Base-by-base conservation (phyloP, 495 filamentous ascomycete species). In the Penicillium daleae region DNA sequence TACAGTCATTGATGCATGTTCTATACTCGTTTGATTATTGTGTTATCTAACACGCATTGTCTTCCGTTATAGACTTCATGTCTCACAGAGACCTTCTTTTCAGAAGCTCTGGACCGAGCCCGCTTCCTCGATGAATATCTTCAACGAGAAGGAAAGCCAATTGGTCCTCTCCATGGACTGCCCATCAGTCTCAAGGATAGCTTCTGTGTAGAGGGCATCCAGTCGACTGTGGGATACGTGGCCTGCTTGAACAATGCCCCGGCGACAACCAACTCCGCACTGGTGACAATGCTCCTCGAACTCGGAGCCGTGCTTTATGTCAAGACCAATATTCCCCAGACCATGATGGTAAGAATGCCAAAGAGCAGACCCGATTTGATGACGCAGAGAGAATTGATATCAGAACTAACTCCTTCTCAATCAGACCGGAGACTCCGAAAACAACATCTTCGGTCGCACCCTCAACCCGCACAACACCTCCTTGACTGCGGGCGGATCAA, bases 101-200 rank as follows among this genome's bases (percentile, higher is more conserved):
- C 70, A 0, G 51, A 67, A 8, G 80, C 78, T 0, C 56, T 81
- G 0, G 69, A 72, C 17, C 66, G 76, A 19, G 79, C 79, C 1
- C 67, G 69, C 6, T 69, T 71, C 32, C 77, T 89, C 7, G 80
- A 82, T 64, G 67, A 67, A 1, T 70, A 78, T 42, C 57, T 79
- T 4, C 33, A 50, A 21, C 64, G 67, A 19, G 62, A 69, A 13
- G 65, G 70, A 1, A 80, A 77, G 33, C 75, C 81, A 4, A 66
- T 86, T 33, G 87, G 87, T 0, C 85, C 86, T 0, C 74, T 89
- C 0, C 87, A 89, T 59, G 87, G 87, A 27, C 59, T 89, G 7
- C 87, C 87, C 0, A 82, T 89, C 52, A 84, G 80, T 62, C 73
- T 88, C 22, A 89, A 89, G 71, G 87, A 89, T 61, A 82, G 83